A percentile compares a stretch with the other conserved stretches of the same genome.
Evolutionary conservation across 2,329 filamentous ascomycete genomes (phyloP).

Genomic region (Sporothrix protearum): DNA sequence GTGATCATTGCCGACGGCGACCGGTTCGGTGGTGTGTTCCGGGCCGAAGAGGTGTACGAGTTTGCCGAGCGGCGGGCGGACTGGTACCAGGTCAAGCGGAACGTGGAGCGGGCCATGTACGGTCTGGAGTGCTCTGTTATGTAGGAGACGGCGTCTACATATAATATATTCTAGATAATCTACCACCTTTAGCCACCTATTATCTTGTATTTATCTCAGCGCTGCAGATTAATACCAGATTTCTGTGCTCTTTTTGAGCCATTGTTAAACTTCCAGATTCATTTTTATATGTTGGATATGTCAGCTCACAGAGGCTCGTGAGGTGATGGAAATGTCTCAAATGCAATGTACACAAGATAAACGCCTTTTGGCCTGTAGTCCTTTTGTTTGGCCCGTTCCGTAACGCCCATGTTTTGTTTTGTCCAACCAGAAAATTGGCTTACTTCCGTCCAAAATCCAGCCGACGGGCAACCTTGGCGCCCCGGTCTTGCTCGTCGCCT

Average conservation of each 20-base stretch:
- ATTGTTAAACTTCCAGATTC: not conserved
- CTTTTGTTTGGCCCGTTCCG: not conserved
- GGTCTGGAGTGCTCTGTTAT: slow-evolving; percentile 84
- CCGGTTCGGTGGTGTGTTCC: slow-evolving; percentile 86
- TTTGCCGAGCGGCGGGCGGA: slow-evolving; percentile 91
- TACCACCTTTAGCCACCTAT: not conserved
- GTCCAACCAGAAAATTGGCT: slow-evolving; percentile 19
- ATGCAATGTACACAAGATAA: not conserved
- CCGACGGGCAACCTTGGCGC: slow-evolving; percentile 75
- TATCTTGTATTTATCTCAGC: not conserved
- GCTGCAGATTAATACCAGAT: slow-evolving; percentile 5
- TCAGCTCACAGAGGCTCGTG: not conserved
- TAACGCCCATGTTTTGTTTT: not conserved
- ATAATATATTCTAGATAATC: too few relatives aligned
- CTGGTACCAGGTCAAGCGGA: slow-evolving; percentile 85
- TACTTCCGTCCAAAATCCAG: slow-evolving; percentile 65
- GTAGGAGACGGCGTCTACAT: slow-evolving; percentile 52
- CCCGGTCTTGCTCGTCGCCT: slow-evolving; percentile 56
- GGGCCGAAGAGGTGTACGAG: slow-evolving; percentile 95
- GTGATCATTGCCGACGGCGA: slow-evolving; percentile 89
- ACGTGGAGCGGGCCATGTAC: slow-evolving; percentile 96
- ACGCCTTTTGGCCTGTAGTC: not conserved
- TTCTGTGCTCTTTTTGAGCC: not conserved
- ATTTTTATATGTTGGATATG: not conserved
- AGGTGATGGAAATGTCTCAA: not conserved